A percentile compares a stretch with the other conserved stretches of the same genome.
Evolutionary conservation across 257 asterid genomes (phyloP).

Genomic region (Plantago major): DNA sequence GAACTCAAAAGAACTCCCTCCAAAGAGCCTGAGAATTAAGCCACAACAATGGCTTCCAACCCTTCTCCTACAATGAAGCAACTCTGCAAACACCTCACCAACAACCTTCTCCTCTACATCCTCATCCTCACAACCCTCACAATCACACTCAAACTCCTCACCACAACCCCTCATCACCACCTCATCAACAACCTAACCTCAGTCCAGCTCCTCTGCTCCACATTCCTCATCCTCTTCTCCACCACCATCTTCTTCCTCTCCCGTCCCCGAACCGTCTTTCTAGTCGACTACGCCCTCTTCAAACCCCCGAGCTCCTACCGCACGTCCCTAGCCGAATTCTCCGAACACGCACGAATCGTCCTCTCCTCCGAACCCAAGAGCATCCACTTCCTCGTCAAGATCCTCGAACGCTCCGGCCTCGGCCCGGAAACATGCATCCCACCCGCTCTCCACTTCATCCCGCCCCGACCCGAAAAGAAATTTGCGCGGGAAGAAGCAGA

Average conservation of each 20-base stretch:
- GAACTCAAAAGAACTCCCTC: too few relatives aligned
- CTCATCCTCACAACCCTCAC: constrained; percentile 26
- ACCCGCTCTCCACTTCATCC: constrained; percentile 45
- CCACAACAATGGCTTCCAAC: constrained; percentile 2
- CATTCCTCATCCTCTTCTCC: constrained; percentile 27
- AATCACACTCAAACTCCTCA: constrained; percentile 23
- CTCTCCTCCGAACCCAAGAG: constrained; percentile 37
- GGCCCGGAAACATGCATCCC: constrained; percentile 58
- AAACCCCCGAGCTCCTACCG: constrained; percentile 42
- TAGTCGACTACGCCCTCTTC: constrained; percentile 55
- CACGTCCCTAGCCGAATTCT: constrained; percentile 44
- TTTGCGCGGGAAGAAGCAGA: constrained; percentile 46
- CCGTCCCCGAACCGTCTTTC: constrained; percentile 41
- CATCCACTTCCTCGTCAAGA: constrained; percentile 46
- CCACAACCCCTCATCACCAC: constrained; percentile 22
- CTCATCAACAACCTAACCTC: constrained; percentile 29
- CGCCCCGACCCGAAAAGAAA: constrained; percentile 31
- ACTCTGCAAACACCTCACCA: constrained; percentile 36
- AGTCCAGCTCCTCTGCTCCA: constrained; percentile 17
- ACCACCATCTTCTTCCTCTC: constrained; percentile 32
- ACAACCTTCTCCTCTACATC: constrained; percentile 34
- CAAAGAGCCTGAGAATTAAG: too few relatives aligned
- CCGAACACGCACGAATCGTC: constrained; percentile 38
- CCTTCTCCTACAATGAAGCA: constrained; percentile 11
- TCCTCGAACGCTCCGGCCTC: constrained; percentile 58